These are phyloP conservation scores for Ambrosiella xylebori DNA, from an alignment of 2,329 filamentous ascomycete species.

Conservation along the genomic window DNA sequence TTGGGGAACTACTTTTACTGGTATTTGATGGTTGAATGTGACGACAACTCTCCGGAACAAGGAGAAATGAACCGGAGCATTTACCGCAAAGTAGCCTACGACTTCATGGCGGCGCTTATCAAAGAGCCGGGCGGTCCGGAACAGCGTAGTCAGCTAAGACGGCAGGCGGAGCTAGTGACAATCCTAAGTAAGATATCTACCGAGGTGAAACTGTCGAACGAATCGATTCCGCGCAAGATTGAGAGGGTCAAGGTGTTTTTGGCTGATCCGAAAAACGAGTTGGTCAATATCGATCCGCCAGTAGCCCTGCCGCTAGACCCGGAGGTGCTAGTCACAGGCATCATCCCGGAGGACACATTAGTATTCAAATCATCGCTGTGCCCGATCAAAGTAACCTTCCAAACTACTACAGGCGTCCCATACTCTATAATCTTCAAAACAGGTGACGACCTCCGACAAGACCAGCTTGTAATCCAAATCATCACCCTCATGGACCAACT, in stretches of 20 bases:
- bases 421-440: constrained; percentile 97
- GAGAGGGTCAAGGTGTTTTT: constrained; percentile 73
- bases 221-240: constrained; percentile 62
- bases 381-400: constrained; percentile 82
- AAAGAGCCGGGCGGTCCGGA: constrained; percentile 52
- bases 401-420: constrained; percentile 54
- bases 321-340: constrained; percentile 57
- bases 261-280: constrained; percentile 77
- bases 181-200: constrained; percentile 77
- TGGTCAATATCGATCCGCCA: constrained; percentile 67
- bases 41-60: constrained; percentile 64
- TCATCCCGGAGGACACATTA: constrained; percentile 66
- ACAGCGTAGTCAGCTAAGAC: constrained; percentile 56
- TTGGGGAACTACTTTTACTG: constrained; percentile 93
- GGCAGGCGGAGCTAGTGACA: constrained; percentile 79
- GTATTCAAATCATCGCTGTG: constrained; percentile 94
- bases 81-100: constrained; percentile 84
- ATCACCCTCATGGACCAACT: constrained; percentile 96
- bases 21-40: constrained; percentile 97
- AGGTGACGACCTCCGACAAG: constrained; percentile 87
- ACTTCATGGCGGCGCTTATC: constrained; percentile 83
- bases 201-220: constrained; percentile 67
- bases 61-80: constrained; percentile 61
- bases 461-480: constrained; percentile 91
- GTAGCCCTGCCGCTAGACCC: constrained; percentile 81